Evolutionary conservation across 805 yeast species (phyloP), one percentile per base, ranked within the genome.

Genomic region (Diddensiella caesifluorescens): DNA sequence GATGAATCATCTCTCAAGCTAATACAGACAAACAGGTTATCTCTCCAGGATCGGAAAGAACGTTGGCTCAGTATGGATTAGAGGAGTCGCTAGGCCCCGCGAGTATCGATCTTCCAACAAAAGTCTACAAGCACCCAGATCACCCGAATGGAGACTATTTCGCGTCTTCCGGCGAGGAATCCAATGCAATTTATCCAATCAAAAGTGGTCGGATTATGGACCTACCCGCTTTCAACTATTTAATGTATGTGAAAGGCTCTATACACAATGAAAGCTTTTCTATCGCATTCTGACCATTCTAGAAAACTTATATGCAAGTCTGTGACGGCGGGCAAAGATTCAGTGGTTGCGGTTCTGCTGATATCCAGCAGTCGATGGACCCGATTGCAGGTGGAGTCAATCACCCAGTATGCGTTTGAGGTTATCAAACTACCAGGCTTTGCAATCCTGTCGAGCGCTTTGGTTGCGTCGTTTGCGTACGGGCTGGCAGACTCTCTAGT

Each of bases 41-140:
- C 22, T 80, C 86, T 42, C 85, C 95, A 1, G 95, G 96, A 22
- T 82, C 95, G 2, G 68, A 66, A 40, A 65, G 73, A 41, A 86
- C 97, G 0, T 66, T 81, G 41, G 84, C 85, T 22, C 83, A 83
- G 51, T 79, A 84, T 58, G 96, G 96, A 2, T 67, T 89, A 21
- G 69, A 72, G 21, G 94, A 83, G 52, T 69, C 83, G 1, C 70
- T 85, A 47, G 65, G 83, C 5, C 86, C 92, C 1, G 95, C 97
- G 1, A 74, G 79, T 20, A 75, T 74, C 49, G 76, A 77, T 43
- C 68, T 88, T 22, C 95, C 95, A n/a, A 79, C 95, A 0, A 69
- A 69, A 28, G 94, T 90, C 5, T 83, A 75, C 59, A 67, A 64
- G 39, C 53, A 46, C 16, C 47, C 51, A 21, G 50, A 55, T 27